Evolutionary conservation across 1,284 basidiomycete species (phyloP), one percentile per base, ranked within the genome.

Genomic region (Ustilago sp.): DNA sequence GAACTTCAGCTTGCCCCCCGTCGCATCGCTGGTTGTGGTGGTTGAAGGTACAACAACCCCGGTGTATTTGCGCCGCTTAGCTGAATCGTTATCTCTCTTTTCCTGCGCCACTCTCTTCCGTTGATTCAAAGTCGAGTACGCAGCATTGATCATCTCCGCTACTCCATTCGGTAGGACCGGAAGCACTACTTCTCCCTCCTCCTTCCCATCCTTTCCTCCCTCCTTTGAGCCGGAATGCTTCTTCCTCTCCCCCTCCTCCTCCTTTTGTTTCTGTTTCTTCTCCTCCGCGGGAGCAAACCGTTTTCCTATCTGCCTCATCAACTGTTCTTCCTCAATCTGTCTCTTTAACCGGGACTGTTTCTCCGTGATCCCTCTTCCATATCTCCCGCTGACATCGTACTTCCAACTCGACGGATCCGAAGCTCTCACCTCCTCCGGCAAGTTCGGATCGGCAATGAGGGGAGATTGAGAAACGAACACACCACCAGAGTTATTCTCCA

Each of bases 351-450:
- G 19, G 3, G 41, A 38, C 58, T 77, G 61, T 45, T 80, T 80
- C 32, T 64, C 68, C 1, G 61, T 67, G 1, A 15, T 38, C 6
- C 62, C 70, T n/a, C 74, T 38, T 4, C 77, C 77, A 28, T 74
- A 77, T 3, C 64, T 55, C 11, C 64, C 68, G 11, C 50, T 52
- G 0, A 78, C 58, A 56, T 72, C 67, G 63, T 78, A 80, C 35
- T 66, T 70, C 63, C 65, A 66, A 15, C 61, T 70, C 7, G 54
- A 45, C n/a, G 71, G 71, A 48, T 80, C 68, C 0, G 77, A 69
- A 0, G 73, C 35, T 2, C 66, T 52, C n/a, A 63, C 53, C 32
- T 64, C 51, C 1, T 23, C 57, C 2, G 50, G 67, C 11, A 50
- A 39, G 8, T 19, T 56, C 5, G 51, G 17, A 4, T 48, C 35